A percentile compares a stretch with the other conserved stretches of the same genome.
These are phyloP conservation scores for Cryphonectria carpinicola DNA, from an alignment of 2,329 filamentous ascomycete species.

Conservation along the genomic window DNA sequence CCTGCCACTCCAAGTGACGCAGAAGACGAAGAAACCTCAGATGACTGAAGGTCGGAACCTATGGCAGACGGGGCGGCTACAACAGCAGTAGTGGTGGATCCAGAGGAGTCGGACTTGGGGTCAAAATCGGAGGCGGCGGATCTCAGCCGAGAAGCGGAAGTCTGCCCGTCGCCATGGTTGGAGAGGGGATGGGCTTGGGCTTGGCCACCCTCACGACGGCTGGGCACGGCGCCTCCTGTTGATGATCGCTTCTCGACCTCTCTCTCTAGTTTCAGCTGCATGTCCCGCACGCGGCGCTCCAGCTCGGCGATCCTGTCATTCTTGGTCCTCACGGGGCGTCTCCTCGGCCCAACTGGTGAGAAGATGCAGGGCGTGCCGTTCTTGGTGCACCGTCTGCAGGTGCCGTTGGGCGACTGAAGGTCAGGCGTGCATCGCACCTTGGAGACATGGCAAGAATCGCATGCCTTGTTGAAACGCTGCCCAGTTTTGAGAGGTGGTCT, in stretches of 20 bases:
- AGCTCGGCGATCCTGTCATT: conserved; percentile 28
- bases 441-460: conserved; percentile 27
- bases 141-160: neutral
- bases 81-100: neutral
- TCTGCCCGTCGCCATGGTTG: conserved; percentile 3
- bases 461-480: conserved; percentile 27
- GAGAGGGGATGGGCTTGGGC: neutral
- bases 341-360: conserved; percentile 26
- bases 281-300: conserved; percentile 27
- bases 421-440: conserved; percentile 27
- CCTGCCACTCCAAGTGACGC: neutral
- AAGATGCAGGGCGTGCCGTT: conserved; percentile 25
- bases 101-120: neutral
- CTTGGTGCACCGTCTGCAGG: conserved; percentile 27
- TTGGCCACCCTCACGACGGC: neutral
- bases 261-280: conserved; percentile 27
- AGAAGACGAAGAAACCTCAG: neutral
- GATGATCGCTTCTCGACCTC: conserved; percentile 16
- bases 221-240: neutral
- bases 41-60: neutral
- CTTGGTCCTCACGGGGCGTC: conserved; percentile 26
- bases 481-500: conserved; percentile 9
- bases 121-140: conserved; percentile 1
- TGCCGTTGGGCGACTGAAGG: conserved; percentile 24
- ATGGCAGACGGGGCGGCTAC: neutral